These are phyloP conservation scores for Debaryomycetaceae sp. DNA, from an alignment of 1,139 yeast genomes.

Conservation along the genomic window DNA sequence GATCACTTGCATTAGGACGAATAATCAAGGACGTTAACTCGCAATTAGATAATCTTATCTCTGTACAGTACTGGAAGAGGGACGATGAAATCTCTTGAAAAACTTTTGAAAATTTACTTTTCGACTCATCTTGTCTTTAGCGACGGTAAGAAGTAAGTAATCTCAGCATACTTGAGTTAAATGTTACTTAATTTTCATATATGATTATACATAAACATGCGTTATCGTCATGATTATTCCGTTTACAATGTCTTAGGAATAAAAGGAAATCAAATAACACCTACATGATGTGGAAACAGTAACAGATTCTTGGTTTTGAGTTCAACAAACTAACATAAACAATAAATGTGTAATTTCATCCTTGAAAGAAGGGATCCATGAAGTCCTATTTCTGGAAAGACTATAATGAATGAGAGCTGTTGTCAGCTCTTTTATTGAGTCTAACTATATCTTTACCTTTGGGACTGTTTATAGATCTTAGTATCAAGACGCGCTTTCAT, in stretches of 20 bases:
- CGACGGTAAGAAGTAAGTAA: neutral
- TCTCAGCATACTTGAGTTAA: neutral
- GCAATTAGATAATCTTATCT: neutral
- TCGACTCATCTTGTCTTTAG: neutral
- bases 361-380: no score
- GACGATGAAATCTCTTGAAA: neutral
- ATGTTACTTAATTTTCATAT: neutral
- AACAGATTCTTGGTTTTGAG: no score
- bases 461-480: no score
- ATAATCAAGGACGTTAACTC: neutral
- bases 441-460: no score
- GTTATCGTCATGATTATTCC: conserved; percentile 12
- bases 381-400: no score
- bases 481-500: no score
- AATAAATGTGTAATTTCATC: no score
- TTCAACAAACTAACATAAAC: neutral
- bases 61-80: neutral
- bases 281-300: conserved; percentile 6
- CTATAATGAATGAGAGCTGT: no score
- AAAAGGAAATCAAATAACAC: conserved; percentile 10
- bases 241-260: conserved; percentile 9
- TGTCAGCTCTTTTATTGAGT: neutral
- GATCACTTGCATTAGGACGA: neutral
- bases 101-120: no score
- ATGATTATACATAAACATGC: conserved; percentile 9